Conservation (phyloP, 78 protist genomes). For the Cavenderia fasciculata region DNA sequence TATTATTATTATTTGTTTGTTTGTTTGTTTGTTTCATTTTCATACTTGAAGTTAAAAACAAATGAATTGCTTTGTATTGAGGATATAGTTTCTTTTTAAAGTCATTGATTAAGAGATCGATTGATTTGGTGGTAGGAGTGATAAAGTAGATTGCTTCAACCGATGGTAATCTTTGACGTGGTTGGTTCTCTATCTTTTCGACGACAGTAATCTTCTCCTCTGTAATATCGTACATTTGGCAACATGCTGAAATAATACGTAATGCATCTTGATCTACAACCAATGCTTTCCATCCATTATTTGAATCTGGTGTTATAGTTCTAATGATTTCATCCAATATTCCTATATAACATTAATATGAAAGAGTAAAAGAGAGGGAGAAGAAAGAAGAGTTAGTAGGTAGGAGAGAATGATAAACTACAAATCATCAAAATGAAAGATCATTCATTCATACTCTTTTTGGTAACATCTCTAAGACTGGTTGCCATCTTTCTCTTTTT, state of each 20-base stretch:
- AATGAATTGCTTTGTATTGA: constrained; percentile 61
- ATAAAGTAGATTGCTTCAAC: constrained; percentile 85
- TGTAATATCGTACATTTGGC: constrained; percentile 87
- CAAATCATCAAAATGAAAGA: neutral
- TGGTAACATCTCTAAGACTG: constrained; percentile 25
- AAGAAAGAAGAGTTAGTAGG: neutral
- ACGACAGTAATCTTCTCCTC: constrained; percentile 89
- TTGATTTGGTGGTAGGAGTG: constrained; percentile 72
- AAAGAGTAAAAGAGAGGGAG: neutral
- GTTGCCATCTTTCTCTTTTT: constrained; percentile 28
- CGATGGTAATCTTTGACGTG: constrained; percentile 76
- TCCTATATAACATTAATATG: neutral
- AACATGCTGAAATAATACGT: constrained; percentile 79
- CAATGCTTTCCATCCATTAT: constrained; percentile 72
- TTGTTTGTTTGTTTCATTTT: too few relatives aligned
- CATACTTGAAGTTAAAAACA: constrained; percentile 78
- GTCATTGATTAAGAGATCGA: constrained; percentile 76
- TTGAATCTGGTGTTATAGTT: constrained; percentile 29
- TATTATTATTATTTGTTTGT: neutral
- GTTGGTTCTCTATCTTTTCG: constrained; percentile 70
- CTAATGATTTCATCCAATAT: constrained; percentile 57
- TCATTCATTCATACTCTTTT: neutral
- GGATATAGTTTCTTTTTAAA: constrained; percentile 63
- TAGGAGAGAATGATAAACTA: neutral
- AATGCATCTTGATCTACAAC: constrained; percentile 72